Evolutionary conservation across 1,139 yeast genomes (phyloP).

Genomic region (Yamadazyma triangularis): DNA sequence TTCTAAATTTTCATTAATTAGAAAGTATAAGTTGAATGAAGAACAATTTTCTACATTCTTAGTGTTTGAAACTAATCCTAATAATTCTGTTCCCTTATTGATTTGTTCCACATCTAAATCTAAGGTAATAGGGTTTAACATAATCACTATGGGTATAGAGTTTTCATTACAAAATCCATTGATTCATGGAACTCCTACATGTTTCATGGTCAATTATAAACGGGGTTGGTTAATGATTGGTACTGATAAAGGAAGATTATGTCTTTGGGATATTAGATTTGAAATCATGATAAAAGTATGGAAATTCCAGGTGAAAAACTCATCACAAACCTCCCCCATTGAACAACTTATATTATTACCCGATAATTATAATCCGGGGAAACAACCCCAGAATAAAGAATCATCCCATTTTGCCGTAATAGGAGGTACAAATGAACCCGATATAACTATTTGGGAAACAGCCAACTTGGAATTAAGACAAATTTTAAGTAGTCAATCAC

Average conservation of each 20-base stretch:
- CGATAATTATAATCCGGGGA: slow-evolving; percentile 2
- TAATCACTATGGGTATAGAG: slow-evolving; percentile 50
- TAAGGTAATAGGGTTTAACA: slow-evolving; percentile 52
- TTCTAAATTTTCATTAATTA: slow-evolving; percentile 34
- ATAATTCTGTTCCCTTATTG: slow-evolving; percentile 14
- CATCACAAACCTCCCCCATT: slow-evolving; percentile 9
- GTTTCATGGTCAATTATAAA: slow-evolving; percentile 52
- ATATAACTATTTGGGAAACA: slow-evolving; percentile 74
- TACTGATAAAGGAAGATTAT: slow-evolving; percentile 66
- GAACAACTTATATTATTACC: slow-evolving; percentile 10
- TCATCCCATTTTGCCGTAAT: slow-evolving; percentile 22
- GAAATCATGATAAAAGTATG: slow-evolving; percentile 56
- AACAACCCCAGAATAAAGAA: slow-evolving; percentile 2
- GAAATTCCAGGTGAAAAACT: slow-evolving; percentile 40
- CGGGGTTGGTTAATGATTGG: slow-evolving; percentile 69
- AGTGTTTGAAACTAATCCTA: slow-evolving; percentile 23
- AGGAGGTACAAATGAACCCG: slow-evolving; percentile 49
- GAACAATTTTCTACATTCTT: slow-evolving; percentile 37
- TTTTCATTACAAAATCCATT: slow-evolving; percentile 51
- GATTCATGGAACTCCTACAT: slow-evolving; percentile 60
- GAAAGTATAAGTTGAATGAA: slow-evolving; percentile 35
- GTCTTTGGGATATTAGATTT: slow-evolving; percentile 81
- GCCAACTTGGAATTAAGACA: slow-evolving; percentile 61
- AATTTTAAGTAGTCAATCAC: slow-evolving; percentile 25
- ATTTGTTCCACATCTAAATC: slow-evolving; percentile 52